phyloP scores from a whole-genome alignment of 192 early-diverging fungal genomes.

The Gryganskiella cystojenkinii region DNA sequence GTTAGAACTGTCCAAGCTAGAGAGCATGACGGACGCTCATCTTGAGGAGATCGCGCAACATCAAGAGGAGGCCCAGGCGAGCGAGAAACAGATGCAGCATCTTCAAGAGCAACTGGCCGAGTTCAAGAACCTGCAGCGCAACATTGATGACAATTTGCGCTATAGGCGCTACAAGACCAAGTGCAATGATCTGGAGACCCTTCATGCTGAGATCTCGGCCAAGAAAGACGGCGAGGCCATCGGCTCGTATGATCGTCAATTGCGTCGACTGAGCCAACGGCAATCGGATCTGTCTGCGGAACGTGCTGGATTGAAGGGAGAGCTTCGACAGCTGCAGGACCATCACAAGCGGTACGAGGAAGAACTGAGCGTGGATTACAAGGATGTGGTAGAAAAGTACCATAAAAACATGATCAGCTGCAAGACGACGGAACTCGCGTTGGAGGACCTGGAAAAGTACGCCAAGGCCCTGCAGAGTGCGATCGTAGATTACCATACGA shows the following conservation, averaged over 20 bases:
- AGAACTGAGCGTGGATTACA: conserved; percentile 81
- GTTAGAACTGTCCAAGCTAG: conserved; percentile 35
- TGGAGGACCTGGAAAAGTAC: conserved; percentile 87
- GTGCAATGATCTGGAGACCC: conserved; percentile 51
- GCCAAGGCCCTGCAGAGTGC: conserved; percentile 80
- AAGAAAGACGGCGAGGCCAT: conserved; percentile 37
- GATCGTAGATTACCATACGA: conserved; percentile 91
- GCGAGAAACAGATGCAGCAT: conserved; percentile 39
- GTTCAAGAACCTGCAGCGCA: conserved; percentile 49
- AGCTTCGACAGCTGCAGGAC: conserved; percentile 85
- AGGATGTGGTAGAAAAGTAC: conserved; percentile 78
- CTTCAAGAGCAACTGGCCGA: conserved; percentile 51
- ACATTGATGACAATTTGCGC: conserved; percentile 59
- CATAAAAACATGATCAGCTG: conserved; percentile 73
- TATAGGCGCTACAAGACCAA: conserved; percentile 43
- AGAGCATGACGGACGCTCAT: conserved; percentile 15
- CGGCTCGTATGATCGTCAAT: conserved; percentile 54
- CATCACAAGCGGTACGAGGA: conserved; percentile 65
- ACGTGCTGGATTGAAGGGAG: conserved; percentile 73
- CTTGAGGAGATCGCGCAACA: conserved; percentile 36
- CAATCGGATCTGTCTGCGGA: conserved; percentile 53
- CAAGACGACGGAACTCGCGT: conserved; percentile 83
- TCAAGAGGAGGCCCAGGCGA: conserved; percentile 22
- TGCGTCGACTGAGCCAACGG: conserved; percentile 57
- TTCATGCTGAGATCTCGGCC: conserved; percentile 37